Evolutionary conservation across 2,329 filamentous ascomycete species (phyloP).

Genomic region (Aspergillus sp.): DNA sequence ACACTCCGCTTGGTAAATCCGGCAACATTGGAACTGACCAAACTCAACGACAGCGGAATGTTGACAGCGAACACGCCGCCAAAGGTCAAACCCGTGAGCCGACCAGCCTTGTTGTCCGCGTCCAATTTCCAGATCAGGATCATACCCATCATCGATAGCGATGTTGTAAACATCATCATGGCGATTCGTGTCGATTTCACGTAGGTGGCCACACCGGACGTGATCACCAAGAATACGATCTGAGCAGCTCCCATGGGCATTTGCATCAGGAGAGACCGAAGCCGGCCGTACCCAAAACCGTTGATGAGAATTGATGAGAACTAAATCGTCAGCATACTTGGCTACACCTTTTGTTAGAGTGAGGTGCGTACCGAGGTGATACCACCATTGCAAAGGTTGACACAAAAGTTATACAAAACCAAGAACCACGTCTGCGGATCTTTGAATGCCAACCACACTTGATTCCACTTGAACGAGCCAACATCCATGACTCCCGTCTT

Average conservation of each 20-base stretch:
- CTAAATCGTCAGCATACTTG: slow-evolving; percentile 3
- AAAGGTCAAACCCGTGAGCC: slow-evolving; percentile 24
- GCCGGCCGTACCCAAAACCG: slow-evolving; percentile 34
- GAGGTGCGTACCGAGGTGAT: slow-evolving; percentile 20
- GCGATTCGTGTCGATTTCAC: slow-evolving; percentile 22
- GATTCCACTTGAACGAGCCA: slow-evolving; percentile 37
- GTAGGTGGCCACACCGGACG: slow-evolving; percentile 21
- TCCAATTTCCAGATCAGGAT: slow-evolving; percentile 26
- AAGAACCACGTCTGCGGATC: slow-evolving; percentile 29
- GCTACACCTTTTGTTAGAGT: not conserved
- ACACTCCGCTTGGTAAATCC: slow-evolving; percentile 31
- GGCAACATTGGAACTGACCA: slow-evolving; percentile 30
- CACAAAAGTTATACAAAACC: slow-evolving; percentile 25
- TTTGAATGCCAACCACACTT: slow-evolving; percentile 30
- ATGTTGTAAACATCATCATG: slow-evolving; percentile 28
- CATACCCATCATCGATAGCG: slow-evolving; percentile 25
- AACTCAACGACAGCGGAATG: slow-evolving; percentile 28
- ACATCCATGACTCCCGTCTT: slow-evolving; percentile 49
- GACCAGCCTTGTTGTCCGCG: slow-evolving; percentile 17
- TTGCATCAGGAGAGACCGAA: slow-evolving; percentile 30
- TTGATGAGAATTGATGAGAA: slow-evolving; percentile 30
- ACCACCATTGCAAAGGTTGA: slow-evolving; percentile 29
- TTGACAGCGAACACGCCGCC: slow-evolving; percentile 28
- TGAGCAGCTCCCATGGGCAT: slow-evolving; percentile 31
- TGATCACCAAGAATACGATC: slow-evolving; percentile 26